Base-by-base conservation (phyloP, 2,329 filamentous ascomycete genomes). In the Penicillium sp. region DNA sequence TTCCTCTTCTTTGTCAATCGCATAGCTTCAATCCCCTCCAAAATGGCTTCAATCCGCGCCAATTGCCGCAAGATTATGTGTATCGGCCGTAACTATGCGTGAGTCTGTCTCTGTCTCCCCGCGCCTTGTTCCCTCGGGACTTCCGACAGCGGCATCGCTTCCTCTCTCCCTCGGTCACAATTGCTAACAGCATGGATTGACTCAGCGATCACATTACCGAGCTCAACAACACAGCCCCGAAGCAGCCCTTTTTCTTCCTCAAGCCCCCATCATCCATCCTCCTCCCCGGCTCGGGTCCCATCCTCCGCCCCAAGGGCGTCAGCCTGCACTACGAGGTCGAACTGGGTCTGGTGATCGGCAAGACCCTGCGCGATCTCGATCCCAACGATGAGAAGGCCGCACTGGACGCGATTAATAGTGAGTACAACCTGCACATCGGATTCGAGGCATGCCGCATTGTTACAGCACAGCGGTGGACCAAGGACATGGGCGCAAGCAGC, bases 171-270 rank as follows among this genome's bases (percentile, higher is more conserved):
- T 40, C 13, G 16, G 24, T 24, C 32, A 46, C 16, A 52, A 45
- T 52, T 34, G 43, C 48, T 56, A 38, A 56, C 35, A 34, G 8
- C n/a, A 35, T 38, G 34, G 22, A 47, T 31, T 63, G 42, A 53
- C 43, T 39, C 35, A 94, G 90, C 69, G 94, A 96, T 75, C 94
- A 99, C 78, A 89, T 97, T 71, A 85, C 88, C 61, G 94, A 99
- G 80, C 84, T 99, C 65, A 92, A 92, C 76, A 96, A 88, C 76
- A 81, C 83, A 58, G 86, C 86, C 63, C 94, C 94, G 49, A 95
- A 94, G 75, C 92, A 97, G 76, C 94, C 94, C 26, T 97, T 99
- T 79, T 99, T 97, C 86, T 99, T 99, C 83, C 85, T 97, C 66
- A 99, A 99, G 82, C 94, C 94, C 2, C 79, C 92, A 0, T 90